A percentile compares a stretch with the other conserved stretches of the same genome.
Evolutionary conservation across 2,329 filamentous ascomycete species (phyloP).

Genomic region (Penicillium sp.): DNA sequence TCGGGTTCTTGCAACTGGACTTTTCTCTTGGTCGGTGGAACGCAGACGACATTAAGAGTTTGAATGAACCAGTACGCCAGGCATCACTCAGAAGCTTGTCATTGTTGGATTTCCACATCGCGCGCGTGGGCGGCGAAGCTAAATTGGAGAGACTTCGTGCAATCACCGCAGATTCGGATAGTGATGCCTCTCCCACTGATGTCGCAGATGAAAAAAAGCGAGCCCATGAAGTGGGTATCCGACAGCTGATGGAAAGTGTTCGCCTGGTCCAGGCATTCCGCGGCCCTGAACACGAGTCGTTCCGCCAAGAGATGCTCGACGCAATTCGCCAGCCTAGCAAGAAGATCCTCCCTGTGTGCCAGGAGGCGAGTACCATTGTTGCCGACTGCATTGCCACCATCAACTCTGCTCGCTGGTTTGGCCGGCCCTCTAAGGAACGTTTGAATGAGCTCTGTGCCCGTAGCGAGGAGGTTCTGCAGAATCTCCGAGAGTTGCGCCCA

Average conservation of each 20-base stretch:
- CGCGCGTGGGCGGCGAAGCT: constrained; percentile 22
- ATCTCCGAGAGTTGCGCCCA: constrained; percentile 27
- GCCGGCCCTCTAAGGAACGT: constrained; percentile 21
- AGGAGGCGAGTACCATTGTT: constrained; percentile 22
- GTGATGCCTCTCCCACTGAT: constrained; percentile 2
- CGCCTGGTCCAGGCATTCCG: constrained; percentile 40
- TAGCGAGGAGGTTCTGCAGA: constrained; percentile 20
- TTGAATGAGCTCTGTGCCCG: constrained; percentile 23
- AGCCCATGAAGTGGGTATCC: constrained; percentile 26
- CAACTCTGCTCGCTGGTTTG: constrained; percentile 31
- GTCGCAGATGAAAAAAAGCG: constrained; percentile 19
- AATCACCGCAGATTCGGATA: constrained; percentile 9
- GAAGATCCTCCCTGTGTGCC: constrained; percentile 28
- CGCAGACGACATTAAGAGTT: constrained; percentile 42
- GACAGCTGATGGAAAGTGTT: constrained; percentile 34
- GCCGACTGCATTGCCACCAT: constrained; percentile 31
- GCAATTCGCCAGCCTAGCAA: constrained; percentile 31
- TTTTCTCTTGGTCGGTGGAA: constrained; percentile 49
- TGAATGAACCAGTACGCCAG: constrained; percentile 40
- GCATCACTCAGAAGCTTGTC: constrained; percentile 36
- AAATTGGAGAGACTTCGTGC: constrained; percentile 20
- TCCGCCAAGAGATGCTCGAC: constrained; percentile 34
- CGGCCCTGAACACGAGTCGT: constrained; percentile 36
- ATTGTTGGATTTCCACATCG: constrained; percentile 47
- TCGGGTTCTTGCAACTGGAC: constrained; percentile 50